Evolutionary conservation across 73 alveolate genomes (phyloP).

Genomic region (Durusdinium trenchii): DNA sequence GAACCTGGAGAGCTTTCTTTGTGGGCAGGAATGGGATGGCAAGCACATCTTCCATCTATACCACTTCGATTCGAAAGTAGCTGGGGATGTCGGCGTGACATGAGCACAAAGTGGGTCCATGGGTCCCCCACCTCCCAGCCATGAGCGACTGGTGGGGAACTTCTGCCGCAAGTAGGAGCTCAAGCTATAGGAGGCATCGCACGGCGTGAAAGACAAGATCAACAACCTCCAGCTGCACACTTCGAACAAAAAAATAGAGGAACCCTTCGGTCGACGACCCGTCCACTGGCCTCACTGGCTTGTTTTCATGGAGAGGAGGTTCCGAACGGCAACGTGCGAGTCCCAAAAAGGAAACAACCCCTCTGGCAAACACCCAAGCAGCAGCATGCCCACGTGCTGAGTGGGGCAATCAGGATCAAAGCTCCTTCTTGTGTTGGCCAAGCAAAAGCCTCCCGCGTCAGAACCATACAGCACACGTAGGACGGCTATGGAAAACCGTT

Average conservation of each 20-base stretch:
- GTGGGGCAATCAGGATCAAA: slow-evolving; percentile 65
- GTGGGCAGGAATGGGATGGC: too few species aligned
- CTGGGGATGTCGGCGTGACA: too few species aligned
- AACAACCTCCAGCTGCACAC: background rate
- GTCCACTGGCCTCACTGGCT: background rate
- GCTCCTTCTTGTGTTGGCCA: slow-evolving; percentile 19
- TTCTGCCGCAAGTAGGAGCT: background rate
- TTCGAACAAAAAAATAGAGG: background rate
- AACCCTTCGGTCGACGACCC: background rate
- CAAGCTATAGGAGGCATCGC: slow-evolving; percentile 17
- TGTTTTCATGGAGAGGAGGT: background rate
- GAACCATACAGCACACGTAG: too few species aligned
- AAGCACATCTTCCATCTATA: too few species aligned
- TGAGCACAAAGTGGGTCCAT: too few species aligned
- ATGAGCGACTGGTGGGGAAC: background rate
- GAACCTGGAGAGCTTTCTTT: too few species aligned
- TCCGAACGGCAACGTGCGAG: background rate
- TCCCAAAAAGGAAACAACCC: background rate
- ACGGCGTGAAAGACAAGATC: slow-evolving; percentile 16
- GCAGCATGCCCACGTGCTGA: background rate
- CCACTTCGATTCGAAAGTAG: too few species aligned
- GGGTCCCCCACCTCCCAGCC: slow-evolving; percentile 27
- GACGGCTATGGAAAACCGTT: background rate
- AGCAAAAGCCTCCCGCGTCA: slow-evolving; percentile 7
- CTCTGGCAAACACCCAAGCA: background rate